Base-by-base conservation (phyloP, 1,284 basidiomycete genomes). In the Fistulina hepatica region DNA sequence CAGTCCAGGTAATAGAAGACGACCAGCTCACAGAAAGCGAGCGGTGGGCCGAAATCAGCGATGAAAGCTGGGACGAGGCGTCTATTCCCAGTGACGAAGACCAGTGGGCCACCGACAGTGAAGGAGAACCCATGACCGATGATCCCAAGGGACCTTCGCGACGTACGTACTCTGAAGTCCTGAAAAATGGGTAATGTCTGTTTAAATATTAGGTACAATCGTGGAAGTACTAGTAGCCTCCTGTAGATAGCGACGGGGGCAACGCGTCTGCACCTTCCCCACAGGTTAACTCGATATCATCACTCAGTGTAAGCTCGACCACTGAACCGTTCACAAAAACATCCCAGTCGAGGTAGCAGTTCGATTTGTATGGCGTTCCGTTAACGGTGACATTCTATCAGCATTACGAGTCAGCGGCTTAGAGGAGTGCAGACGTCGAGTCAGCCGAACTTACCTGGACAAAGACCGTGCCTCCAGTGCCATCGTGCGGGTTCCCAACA, bases 261-360 rank as follows among this genome's bases (percentile, higher is more conserved):
- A 77, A 51, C 0, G 71, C 65, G 36, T 55, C 52, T 16, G 54
- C 33, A 4, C 60, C 64, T 2, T 51, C 51, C 7, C 74, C 75
- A 51, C 74, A 77, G 1, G 62, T 56, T 3, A 69, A 59, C 28
- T 56, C 63, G 36, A 69, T 66, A 48, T 74, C 60, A 39, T 67
- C 58, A 6, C 70, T 72, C 28, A 78, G 50, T 34, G 71, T 71
- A 19, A 78, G 52, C 51, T 73, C 65, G 20, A 78, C 61, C 12
- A 63, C 56, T 4, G 70, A 63, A 4, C 73, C 73, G 4, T 48
- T 53, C 9, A 57, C 60, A 47, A 77, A 77, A 11, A 69, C 67
- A 31, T 73, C 69, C 73, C 73, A 77, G 22, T 76, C 73, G 37
- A 77, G 52, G 48, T 67, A 77, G 42, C 74, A 78, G 44, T 66